A percentile compares a stretch with the other conserved stretches of the same genome.
These are phyloP conservation scores for Colletotrichum lini DNA, from an alignment of 2,329 filamentous ascomycete genomes.

Conservation along the genomic window DNA sequence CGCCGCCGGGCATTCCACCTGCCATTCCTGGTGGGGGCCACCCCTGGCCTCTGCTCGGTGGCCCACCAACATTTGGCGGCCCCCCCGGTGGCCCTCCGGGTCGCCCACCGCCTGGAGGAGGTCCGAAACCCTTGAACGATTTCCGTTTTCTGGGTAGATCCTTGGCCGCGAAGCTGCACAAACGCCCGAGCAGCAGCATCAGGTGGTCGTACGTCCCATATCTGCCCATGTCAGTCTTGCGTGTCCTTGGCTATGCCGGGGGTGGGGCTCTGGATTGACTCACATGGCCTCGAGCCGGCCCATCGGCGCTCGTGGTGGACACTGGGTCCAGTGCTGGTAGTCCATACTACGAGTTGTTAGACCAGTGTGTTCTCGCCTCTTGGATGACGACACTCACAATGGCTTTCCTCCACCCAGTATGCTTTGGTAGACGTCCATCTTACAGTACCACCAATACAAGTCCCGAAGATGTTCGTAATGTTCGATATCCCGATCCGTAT, in stretches of 20 bases:
- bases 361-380: neutral
- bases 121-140: conserved; percentile 71
- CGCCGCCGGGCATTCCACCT: conserved; percentile 19
- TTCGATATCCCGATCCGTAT: conserved; percentile 77
- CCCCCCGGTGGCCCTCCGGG: conserved; percentile 50
- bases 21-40: conserved; percentile 33
- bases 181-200: conserved; percentile 83
- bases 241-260: neutral
- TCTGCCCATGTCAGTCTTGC: conserved; percentile 58
- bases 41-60: conserved; percentile 20
- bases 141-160: conserved; percentile 85
- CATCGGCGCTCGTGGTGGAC: conserved; percentile 85
- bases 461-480: conserved; percentile 87
- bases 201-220: conserved; percentile 93
- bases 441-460: conserved; percentile 95
- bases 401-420: conserved; percentile 87
- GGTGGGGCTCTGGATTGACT: conserved; percentile 48
- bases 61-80: conserved; percentile 46
- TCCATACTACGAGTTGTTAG: conserved; percentile 73
- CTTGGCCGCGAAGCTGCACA: conserved; percentile 82
- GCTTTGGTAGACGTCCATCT: conserved; percentile 94
- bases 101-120: conserved; percentile 52
- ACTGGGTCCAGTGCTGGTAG: conserved; percentile 86
- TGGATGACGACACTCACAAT: conserved; percentile 73
- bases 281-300: conserved; percentile 82